Evolutionary conservation across 2,329 filamentous ascomycete species (phyloP), one percentile per base, ranked within the genome.

Genomic region (Ceratocystis albifundus): DNA sequence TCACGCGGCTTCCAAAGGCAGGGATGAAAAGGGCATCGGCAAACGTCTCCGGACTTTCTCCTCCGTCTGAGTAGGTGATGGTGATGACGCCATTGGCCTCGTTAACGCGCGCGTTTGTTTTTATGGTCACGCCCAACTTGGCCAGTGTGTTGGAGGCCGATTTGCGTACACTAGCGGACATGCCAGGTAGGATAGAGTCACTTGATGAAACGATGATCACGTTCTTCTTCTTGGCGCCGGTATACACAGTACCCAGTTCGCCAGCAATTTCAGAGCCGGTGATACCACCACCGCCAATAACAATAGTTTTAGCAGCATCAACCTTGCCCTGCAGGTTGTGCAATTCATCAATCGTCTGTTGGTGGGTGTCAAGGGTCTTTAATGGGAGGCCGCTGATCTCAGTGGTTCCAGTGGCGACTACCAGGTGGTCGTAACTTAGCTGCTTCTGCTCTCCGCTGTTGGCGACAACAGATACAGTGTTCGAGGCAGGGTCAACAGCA

Each of bases 381-480:
- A 79, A 84, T 0, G 82, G 81, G 73, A 80, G 12, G 45, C 64
- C 68, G 2, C 53, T 20, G 3, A 28, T 28, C 7, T 64, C 62
- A 20, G 53, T 30, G 1, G 69, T 65, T 15, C 69, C 69, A 3
- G 69, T 85, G 8, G 82, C 81, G 55, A 86, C 73, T 68, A 86
- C 71, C 12, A 85, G 74, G 25, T 77, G 77, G 69, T 83, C 77
- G 70, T 85, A 86, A 22, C 68, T 10, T 73, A 72, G 4, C 74
- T 73, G 17, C 70, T 69, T n/a, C 3, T 68, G n/a, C 70, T 70
- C 32, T 5, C 74, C 75, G 3, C 72, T 75, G 57, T 73, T 74
- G 41, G 74, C 72, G 25, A 73, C 69, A 15, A 83, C 74, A 1
- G 71, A 72, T 28, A 84, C 78, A 0, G 72, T 74, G 68, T 79